A percentile compares a stretch with the other conserved stretches of the same genome.
phyloP scores from a whole-genome alignment of 192 early-diverging fungal species.

The Coemansia sp. region DNA sequence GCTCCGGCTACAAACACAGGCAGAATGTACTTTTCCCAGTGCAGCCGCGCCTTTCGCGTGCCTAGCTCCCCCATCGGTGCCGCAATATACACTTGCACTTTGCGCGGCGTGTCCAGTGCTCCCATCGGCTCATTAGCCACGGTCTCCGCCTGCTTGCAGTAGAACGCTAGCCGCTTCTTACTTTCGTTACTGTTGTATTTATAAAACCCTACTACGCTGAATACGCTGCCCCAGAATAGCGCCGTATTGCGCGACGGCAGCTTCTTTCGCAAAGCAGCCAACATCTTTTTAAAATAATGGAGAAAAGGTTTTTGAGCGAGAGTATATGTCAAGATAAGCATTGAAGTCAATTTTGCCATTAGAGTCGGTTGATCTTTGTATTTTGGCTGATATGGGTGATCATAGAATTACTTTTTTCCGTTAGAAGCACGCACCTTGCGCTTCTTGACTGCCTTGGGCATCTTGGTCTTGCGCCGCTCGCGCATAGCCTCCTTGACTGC shows the following conservation, averaged over 20 bases:
- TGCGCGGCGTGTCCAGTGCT: conserved; percentile 39
- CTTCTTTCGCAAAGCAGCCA: conserved; percentile 35
- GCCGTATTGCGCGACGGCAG: conserved; percentile 51
- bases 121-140: conserved; percentile 43
- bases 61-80: conserved; percentile 55
- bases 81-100: conserved; percentile 50
- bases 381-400: not conserved
- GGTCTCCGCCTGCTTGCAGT: conserved; percentile 33
- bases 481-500: conserved; percentile 86
- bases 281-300: conserved; percentile 6
- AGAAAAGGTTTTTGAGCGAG: not conserved
- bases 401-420: conserved; percentile 56
- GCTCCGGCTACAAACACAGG: conserved; percentile 56
- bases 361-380: too few species aligned
- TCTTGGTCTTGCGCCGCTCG: conserved; percentile 90
- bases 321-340: not conserved
- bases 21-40: conserved; percentile 55
- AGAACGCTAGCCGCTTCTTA: conserved; percentile 36
- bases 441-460: conserved; percentile 97
- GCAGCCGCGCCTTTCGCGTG: conserved; percentile 49
- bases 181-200: conserved; percentile 53
- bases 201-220: conserved; percentile 34
- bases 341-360: not conserved
- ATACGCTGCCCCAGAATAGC: conserved; percentile 45
- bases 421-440: conserved; percentile 76